Percentiles rank a stretch among this genome's conserved stretches.
Evolutionary conservation across 805 yeast species (phyloP).

Genomic region (Myxozyma sirexii): DNA sequence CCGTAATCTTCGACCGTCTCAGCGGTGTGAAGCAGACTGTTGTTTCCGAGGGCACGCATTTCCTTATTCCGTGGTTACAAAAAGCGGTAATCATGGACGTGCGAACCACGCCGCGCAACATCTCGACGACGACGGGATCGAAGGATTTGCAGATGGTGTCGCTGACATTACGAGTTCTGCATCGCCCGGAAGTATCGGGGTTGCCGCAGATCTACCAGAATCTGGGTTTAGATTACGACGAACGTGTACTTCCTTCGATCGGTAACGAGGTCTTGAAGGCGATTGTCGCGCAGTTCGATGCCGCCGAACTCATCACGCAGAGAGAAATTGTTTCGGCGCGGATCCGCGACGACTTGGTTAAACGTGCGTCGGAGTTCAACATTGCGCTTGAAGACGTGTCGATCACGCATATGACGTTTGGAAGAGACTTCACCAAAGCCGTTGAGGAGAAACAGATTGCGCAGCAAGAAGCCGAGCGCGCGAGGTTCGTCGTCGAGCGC

Average conservation of each 20-base stretch:
- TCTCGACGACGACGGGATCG: slow-evolving; percentile 93
- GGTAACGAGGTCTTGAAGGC: slow-evolving; percentile 89
- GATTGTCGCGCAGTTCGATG: slow-evolving; percentile 91
- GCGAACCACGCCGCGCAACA: slow-evolving; percentile 88
- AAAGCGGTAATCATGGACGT: slow-evolving; percentile 88
- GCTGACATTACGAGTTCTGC: slow-evolving; percentile 87
- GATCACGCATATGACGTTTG: slow-evolving; percentile 96
- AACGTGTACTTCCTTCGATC: slow-evolving; percentile 87
- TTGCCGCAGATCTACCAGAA: slow-evolving; percentile 88
- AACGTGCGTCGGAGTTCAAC: slow-evolving; percentile 84
- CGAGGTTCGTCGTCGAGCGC: slow-evolving; percentile 86
- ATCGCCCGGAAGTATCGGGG: slow-evolving; percentile 84
- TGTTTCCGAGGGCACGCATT: slow-evolving; percentile 96
- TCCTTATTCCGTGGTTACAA: slow-evolving; percentile 94
- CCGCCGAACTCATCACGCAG: slow-evolving; percentile 95
- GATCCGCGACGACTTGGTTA: slow-evolving; percentile 81
- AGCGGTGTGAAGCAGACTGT: slow-evolving; percentile 87
- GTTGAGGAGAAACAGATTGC: slow-evolving; percentile 99
- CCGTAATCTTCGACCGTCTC: slow-evolving; percentile 90
- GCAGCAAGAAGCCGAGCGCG: slow-evolving; percentile 98
- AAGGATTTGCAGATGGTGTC: slow-evolving; percentile 96
- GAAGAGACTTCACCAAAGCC: slow-evolving; percentile 94
- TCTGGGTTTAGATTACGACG: slow-evolving; percentile 92
- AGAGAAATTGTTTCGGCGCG: slow-evolving; percentile 90
- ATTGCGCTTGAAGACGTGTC: slow-evolving; percentile 95